These are phyloP conservation scores for Cercospora zeae-maydis DNA, from an alignment of 2,329 filamentous ascomycete species.

Conservation along the genomic window DNA sequence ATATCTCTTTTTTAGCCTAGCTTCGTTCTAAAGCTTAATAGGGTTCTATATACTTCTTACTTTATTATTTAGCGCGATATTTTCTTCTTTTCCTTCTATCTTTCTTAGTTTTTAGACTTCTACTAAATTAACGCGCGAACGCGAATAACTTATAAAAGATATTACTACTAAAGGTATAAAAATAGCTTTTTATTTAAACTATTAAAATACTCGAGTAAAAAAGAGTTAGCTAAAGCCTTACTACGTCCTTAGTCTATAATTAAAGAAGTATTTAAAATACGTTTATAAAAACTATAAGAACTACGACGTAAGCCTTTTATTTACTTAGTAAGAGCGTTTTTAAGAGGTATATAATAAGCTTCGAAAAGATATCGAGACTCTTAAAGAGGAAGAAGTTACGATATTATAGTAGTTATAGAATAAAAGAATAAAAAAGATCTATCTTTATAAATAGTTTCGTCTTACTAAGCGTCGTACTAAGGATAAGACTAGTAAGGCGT, in stretches of 20 bases:
- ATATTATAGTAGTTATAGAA: neutral
- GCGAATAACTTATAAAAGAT: too few species aligned
- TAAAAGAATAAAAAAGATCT: neutral
- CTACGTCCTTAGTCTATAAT: neutral
- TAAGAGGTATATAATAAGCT: neutral
- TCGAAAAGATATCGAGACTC: neutral
- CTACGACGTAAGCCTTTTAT: neutral
- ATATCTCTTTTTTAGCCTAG: neutral
- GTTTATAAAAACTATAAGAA: neutral
- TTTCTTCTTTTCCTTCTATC: too few species aligned
- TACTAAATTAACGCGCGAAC: too few species aligned
- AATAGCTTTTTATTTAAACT: too few species aligned
- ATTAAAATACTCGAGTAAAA: neutral
- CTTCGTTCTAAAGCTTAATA: neutral
- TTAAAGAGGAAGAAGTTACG: neutral
- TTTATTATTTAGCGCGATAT: too few species aligned
- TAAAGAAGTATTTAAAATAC: neutral
- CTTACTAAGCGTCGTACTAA: too few species aligned
- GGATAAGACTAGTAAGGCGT: too few species aligned
- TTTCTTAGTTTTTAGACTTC: too few species aligned
- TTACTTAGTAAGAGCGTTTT: neutral
- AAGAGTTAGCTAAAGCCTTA: neutral
- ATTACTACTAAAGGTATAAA: too few species aligned
- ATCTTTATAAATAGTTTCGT: too few species aligned
- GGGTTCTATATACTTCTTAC: too few species aligned